A percentile compares a stretch with the other conserved stretches of the same genome.
Evolutionary conservation across 306 rosid species (phyloP).

Genomic region (Castanopsis chinensis): DNA sequence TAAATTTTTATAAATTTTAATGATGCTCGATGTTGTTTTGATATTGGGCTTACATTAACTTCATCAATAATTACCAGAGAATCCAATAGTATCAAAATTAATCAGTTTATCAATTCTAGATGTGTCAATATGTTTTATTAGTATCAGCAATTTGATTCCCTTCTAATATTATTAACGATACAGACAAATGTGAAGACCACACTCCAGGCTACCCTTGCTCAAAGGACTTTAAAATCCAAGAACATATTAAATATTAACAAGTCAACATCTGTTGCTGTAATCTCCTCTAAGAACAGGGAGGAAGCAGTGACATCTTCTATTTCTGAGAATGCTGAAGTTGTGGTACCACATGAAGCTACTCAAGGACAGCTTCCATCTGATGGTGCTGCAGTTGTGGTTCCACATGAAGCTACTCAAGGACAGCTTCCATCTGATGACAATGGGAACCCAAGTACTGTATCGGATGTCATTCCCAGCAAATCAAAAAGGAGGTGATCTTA

Average conservation of each 20-base stretch:
- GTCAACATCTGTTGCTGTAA: slow-evolving; percentile 32
- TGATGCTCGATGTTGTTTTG: background rate
- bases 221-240: slow-evolving; percentile 45
- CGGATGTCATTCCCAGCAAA: slow-evolving; percentile 36
- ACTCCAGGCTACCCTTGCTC: slow-evolving; percentile 33
- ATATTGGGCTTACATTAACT: background rate
- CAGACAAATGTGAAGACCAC: slow-evolving; percentile 62
- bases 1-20: background rate
- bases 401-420: slow-evolving; percentile 36
- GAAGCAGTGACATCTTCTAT: slow-evolving; percentile 31
- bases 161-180: slow-evolving; percentile 18
- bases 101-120: background rate
- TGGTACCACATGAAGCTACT: slow-evolving; percentile 33
- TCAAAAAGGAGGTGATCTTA: slow-evolving; percentile 70
- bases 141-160: slow-evolving; percentile 1
- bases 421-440: slow-evolving; percentile 38
- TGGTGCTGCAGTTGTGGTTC: slow-evolving; percentile 1
- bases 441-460: slow-evolving; percentile 30
- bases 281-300: slow-evolving; percentile 42
- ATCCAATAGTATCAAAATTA: background rate
- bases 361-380: slow-evolving; percentile 39
- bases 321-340: slow-evolving; percentile 25
- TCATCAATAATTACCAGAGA: background rate
- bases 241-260: slow-evolving; percentile 30
- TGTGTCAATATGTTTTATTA: background rate